Conservation (phyloP, 441 rosid genomes). For the Adansonia madagascariensis region DNA sequence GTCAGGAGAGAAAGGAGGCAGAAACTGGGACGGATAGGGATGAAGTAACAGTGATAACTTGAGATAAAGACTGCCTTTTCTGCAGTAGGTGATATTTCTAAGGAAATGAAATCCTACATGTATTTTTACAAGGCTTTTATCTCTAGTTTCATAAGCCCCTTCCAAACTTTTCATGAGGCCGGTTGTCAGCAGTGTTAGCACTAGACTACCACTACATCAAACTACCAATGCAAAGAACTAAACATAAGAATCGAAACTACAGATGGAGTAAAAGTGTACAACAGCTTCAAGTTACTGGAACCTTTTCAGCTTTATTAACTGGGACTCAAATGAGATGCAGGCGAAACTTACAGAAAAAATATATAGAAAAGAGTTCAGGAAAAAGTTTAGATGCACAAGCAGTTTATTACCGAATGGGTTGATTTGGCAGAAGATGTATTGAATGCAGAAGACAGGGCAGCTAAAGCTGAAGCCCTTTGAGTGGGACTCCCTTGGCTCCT, state of each 20-base stretch:
- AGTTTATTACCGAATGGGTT: constrained; percentile 45
- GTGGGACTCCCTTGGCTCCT: constrained; percentile 85
- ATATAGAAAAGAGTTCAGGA: not conserved
- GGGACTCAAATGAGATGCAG: not conserved
- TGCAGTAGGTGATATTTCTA: not conserved
- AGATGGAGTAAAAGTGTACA: not conserved
- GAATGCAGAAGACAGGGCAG: constrained; percentile 90
- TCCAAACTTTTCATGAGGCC: not conserved
- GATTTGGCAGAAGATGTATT: constrained; percentile 64
- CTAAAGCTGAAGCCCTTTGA: constrained; percentile 98
- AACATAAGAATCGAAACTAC: constrained; percentile 9
- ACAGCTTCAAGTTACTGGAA: not conserved
- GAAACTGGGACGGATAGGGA: not conserved
- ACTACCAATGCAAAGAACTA: constrained; percentile 10
- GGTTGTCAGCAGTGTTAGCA: constrained; percentile 5
- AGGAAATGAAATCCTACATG: constrained; percentile 12
- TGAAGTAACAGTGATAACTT: not conserved
- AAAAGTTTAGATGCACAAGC: constrained; percentile 18
- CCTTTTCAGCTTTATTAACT: constrained; percentile 13
- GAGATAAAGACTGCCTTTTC: not conserved
- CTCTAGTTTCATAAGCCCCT: not conserved
- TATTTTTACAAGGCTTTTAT: not conserved
- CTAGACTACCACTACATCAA: not conserved
- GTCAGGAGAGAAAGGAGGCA: not conserved
- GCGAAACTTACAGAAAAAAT: not conserved